Conservation (phyloP, 805 yeast species). For the Hanseniaspora lachancei region DNA sequence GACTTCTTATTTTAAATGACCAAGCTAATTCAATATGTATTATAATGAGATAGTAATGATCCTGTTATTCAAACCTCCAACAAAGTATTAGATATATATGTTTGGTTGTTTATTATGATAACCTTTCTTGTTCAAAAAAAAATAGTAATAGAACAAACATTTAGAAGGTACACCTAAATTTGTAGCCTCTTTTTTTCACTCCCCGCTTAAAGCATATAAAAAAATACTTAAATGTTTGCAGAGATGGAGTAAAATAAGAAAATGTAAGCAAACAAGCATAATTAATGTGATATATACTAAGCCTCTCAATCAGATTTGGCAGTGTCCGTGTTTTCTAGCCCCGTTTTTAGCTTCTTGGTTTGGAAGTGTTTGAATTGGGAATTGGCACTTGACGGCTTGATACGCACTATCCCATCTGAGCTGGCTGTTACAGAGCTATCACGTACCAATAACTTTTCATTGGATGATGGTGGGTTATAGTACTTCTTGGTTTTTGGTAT, state of each 20-base stretch:
- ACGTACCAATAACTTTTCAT: not conserved
- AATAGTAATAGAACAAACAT: too few species aligned
- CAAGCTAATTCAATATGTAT: too few species aligned
- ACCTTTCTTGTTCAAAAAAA: too few species aligned
- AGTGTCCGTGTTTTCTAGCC: not conserved
- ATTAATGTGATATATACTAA: not conserved
- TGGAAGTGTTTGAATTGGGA: not conserved
- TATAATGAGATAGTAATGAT: too few species aligned
- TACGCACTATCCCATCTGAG: slow-evolving; percentile 3
- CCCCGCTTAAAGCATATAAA: too few species aligned
- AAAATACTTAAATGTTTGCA: too few species aligned
- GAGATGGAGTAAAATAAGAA: not conserved
- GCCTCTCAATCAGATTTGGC: not conserved
- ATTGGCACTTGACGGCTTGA: slow-evolving; percentile 3
- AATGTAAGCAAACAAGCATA: not conserved
- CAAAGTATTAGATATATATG: too few species aligned
- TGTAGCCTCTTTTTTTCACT: too few species aligned
- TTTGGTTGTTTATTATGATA: too few species aligned
- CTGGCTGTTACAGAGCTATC: not conserved
- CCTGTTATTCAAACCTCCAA: too few species aligned
- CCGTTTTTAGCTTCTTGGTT: not conserved
- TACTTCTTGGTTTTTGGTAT: slow-evolving; percentile 25
- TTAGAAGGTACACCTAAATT: too few species aligned
- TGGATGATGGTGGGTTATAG: slow-evolving; percentile 22
- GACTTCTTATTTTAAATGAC: too few species aligned